These are phyloP conservation scores for Anastatica hierochuntica DNA, from an alignment of 345 rosid species.

Conservation along the genomic window DNA sequence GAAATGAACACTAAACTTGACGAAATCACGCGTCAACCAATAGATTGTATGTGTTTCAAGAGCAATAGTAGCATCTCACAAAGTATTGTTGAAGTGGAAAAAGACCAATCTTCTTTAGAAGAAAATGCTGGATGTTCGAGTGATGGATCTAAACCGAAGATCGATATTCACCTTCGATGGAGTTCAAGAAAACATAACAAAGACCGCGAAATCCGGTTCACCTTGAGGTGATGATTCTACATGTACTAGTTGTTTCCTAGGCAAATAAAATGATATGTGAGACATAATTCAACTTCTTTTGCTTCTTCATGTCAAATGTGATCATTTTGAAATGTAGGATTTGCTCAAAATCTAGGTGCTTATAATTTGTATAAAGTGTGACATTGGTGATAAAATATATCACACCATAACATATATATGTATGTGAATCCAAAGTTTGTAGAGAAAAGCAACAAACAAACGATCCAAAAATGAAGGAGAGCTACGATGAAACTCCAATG, in stretches of 20 bases:
- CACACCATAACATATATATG: constrained; percentile 7
- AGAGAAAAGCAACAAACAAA: background rate
- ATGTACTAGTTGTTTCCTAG: background rate
- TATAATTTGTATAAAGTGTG: too few relatives aligned
- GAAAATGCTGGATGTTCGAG: background rate
- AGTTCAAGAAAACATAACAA: constrained; percentile 4
- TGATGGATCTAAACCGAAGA: constrained; percentile 7
- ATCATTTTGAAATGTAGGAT: background rate
- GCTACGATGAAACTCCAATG: constrained; percentile 19
- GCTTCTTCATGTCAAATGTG: background rate
- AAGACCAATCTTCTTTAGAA: background rate
- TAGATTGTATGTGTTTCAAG: background rate
- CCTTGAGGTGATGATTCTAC: background rate
- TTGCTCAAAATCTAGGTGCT: background rate
- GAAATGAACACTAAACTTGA: constrained; percentile 12
- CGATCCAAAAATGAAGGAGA: constrained; percentile 4
- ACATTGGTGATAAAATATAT: too few relatives aligned
- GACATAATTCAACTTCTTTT: background rate
- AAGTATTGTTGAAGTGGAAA: background rate
- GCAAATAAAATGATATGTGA: background rate
- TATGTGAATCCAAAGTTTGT: constrained; percentile 16
- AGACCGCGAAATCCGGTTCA: background rate
- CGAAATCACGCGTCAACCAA: background rate
- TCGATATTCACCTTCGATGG: constrained; percentile 15
- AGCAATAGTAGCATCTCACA: background rate